These are phyloP conservation scores for Pseudocercospora ulei DNA, from an alignment of 2,329 filamentous ascomycete species.

Conservation along the genomic window DNA sequence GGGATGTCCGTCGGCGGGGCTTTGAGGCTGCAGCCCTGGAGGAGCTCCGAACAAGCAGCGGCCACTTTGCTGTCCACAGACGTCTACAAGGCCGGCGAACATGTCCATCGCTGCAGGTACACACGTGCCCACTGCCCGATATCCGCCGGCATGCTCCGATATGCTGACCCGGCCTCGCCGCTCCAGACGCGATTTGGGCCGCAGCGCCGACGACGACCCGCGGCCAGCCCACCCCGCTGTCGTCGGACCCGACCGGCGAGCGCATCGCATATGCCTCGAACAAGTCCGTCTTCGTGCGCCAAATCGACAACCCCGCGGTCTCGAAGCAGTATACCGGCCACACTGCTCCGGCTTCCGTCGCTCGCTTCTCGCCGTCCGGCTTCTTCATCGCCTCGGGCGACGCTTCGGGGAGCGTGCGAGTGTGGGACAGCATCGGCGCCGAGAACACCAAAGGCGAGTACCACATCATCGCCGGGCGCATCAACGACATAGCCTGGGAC, in stretches of 20 bases:
- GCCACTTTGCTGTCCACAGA: conserved; percentile 1
- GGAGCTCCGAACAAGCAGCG: conserved; percentile 2
- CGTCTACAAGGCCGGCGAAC: conserved; percentile 7
- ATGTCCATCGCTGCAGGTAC: conserved; percentile 23
- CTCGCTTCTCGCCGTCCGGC: conserved; percentile 84
- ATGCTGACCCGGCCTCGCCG: not conserved
- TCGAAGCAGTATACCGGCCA: conserved; percentile 89
- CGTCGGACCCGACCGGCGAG: conserved; percentile 78
- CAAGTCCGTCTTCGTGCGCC: conserved; percentile 93
- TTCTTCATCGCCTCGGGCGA: conserved; percentile 94
- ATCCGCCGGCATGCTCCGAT: no score
- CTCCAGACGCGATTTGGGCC: conserved; percentile 63
- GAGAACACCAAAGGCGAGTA: conserved; percentile 91
- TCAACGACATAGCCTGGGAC: conserved; percentile 96
- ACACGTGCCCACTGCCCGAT: not conserved
- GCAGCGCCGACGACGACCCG: conserved; percentile 73
- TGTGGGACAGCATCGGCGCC: conserved; percentile 82
- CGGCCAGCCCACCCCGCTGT: conserved; percentile 81
- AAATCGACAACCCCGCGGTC: conserved; percentile 76
- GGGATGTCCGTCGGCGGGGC: conserved; percentile 7
- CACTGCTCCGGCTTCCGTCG: conserved; percentile 78
- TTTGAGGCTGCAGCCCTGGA: not conserved
- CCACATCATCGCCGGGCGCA: conserved; percentile 81
- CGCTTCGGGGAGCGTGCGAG: conserved; percentile 68
- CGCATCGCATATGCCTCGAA: conserved; percentile 87